phyloP scores from a whole-genome alignment of 169 alveolate species.

The Perkinsus chesapeaki region DNA sequence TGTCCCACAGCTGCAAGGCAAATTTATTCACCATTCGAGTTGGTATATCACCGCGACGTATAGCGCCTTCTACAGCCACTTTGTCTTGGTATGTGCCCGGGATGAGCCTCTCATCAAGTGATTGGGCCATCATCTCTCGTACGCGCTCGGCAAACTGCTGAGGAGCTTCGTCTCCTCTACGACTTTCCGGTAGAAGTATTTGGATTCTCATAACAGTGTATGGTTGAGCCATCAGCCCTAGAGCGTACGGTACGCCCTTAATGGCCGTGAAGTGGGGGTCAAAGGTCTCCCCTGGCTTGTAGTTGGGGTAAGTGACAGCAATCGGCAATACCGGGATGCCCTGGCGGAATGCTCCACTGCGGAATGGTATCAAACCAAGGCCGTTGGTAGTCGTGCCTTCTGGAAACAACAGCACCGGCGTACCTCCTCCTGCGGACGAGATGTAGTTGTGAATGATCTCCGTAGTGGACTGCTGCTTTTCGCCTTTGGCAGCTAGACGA shows the following conservation, averaged over 20 bases:
- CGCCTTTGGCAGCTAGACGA: background rate
- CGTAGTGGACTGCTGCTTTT: background rate
- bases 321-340: constrained; percentile 42
- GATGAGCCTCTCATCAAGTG: background rate
- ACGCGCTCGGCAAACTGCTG: background rate
- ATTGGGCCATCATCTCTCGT: background rate
- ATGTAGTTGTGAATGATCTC: background rate
- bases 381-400: constrained; percentile 74
- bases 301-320: background rate
- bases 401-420: constrained; percentile 51
- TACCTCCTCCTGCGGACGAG: background rate
- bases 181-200: background rate
- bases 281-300: background rate
- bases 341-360: constrained; percentile 59
- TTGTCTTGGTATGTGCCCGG: background rate
- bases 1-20: background rate
- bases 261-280: background rate
- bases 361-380: constrained; percentile 44
- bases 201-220: background rate
- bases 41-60: background rate
- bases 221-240: background rate
- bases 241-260: background rate
- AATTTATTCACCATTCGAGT: background rate
- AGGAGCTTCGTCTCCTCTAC: background rate
- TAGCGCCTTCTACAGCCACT: background rate